Percentiles rank a stretch among this genome's conserved stretches.
phyloP scores from a whole-genome alignment of 2,329 filamentous ascomycete genomes.

The Chrysoporthe austroafricana region DNA sequence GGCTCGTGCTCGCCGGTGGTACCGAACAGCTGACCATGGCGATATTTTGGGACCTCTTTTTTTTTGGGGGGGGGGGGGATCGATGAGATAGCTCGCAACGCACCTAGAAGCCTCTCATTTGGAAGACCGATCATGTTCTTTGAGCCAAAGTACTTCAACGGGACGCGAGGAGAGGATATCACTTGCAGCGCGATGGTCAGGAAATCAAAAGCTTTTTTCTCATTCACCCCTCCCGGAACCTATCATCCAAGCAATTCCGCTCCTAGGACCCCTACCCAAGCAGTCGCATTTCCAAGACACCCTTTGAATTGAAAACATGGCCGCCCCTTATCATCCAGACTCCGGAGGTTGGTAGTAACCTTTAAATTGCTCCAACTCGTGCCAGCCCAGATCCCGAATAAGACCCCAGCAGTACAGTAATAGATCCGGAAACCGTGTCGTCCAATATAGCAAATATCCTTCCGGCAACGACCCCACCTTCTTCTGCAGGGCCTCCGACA shows the following conservation, averaged over 20 bases:
- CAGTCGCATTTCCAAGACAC: background rate
- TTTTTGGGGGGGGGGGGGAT: no score
- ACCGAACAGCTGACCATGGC: no score
- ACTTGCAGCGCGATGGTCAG: background rate
- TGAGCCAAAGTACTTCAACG: background rate
- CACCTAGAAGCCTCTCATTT: background rate
- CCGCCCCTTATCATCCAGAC: slow-evolving; percentile 10
- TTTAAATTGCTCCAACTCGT: slow-evolving; percentile 67
- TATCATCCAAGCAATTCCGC: background rate
- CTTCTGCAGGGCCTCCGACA: slow-evolving; percentile 76
- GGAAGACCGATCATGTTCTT: no score
- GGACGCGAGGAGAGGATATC: background rate
- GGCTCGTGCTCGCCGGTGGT: no score
- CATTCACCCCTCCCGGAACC: background rate
- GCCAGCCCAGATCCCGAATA: slow-evolving; percentile 67
- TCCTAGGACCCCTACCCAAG: background rate
- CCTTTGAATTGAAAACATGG: background rate
- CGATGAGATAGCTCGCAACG: no score
- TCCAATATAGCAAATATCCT: slow-evolving; percentile 86
- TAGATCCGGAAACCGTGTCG: slow-evolving; percentile 74
- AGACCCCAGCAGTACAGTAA: slow-evolving; percentile 80
- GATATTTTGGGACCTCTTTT: no score
- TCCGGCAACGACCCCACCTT: slow-evolving; percentile 74
- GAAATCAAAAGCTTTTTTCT: background rate
- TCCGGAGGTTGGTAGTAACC: slow-evolving; percentile 67